Conservation (phyloP, 768 basidiomycete species). For the Kwoniella sp. region DNA sequence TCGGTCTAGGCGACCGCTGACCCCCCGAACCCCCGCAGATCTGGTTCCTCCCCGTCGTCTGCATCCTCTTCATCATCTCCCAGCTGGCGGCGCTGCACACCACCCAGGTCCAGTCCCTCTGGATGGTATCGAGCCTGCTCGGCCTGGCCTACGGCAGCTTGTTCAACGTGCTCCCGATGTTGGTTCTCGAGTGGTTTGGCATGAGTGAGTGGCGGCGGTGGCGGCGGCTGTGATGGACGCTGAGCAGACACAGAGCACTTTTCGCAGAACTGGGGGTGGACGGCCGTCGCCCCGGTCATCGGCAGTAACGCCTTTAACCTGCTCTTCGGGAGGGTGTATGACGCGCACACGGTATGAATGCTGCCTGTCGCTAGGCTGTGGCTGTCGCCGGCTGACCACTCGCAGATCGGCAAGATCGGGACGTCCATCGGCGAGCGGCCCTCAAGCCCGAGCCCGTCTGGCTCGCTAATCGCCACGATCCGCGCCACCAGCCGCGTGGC, state of each 20-base stretch:
- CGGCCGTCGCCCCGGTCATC: slow-evolving; percentile 64
- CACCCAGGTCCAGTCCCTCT: slow-evolving; percentile 61
- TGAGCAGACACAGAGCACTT: slow-evolving; percentile 54
- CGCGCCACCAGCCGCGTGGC: too few relatives aligned
- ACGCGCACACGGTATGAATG: slow-evolving; percentile 58
- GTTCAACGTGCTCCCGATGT: slow-evolving; percentile 70
- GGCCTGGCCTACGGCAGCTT: slow-evolving; percentile 69
- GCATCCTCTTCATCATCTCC: slow-evolving; percentile 65
- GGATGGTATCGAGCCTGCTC: slow-evolving; percentile 59
- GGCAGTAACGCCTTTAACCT: slow-evolving; percentile 82
- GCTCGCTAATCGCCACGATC: too few relatives aligned
- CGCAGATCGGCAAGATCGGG: slow-evolving; percentile 26
- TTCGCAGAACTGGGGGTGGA: slow-evolving; percentile 81
- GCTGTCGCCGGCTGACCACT: too few relatives aligned
- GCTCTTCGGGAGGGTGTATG: slow-evolving; percentile 73
- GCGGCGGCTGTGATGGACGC: neutral
- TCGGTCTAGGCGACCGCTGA: neutral
- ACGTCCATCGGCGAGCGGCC: too few relatives aligned
- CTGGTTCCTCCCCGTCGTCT: slow-evolving; percentile 56
- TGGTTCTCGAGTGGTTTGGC: slow-evolving; percentile 85
- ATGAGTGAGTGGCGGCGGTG: slow-evolving; percentile 58
- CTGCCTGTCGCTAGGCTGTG: too few relatives aligned
- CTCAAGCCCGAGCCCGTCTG: too few relatives aligned
- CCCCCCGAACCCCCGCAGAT: slow-evolving; percentile 21
- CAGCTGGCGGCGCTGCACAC: slow-evolving; percentile 62